These are phyloP conservation scores for Wallemia mellicola DNA, from an alignment of 1,284 basidiomycete species.

Conservation along the genomic window DNA sequence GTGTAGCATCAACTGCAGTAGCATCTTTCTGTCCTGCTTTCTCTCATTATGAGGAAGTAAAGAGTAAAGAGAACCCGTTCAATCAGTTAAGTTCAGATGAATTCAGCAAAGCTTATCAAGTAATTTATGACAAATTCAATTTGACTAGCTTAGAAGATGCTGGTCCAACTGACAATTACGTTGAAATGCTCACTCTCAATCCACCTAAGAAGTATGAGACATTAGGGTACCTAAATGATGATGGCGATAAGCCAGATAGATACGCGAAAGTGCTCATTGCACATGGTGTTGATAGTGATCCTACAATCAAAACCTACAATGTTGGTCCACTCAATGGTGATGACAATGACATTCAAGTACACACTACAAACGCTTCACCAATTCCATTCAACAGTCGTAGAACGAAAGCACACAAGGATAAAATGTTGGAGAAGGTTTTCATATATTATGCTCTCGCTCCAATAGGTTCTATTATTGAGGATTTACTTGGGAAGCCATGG, in stretches of 20 bases:
- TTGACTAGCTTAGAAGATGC: slow-evolving; percentile 12
- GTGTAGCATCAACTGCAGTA: not conserved
- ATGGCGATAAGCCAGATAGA: slow-evolving; percentile 7
- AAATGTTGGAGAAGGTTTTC: not conserved
- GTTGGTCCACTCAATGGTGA: not conserved
- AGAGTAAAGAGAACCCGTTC: not conserved
- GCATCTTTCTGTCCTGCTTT: not conserved
- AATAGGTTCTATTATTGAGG: not conserved
- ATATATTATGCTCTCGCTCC: not conserved
- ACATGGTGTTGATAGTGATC: slow-evolving; percentile 8
- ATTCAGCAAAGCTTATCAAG: not conserved
- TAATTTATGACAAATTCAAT: slow-evolving; percentile 9
- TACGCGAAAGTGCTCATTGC: slow-evolving; percentile 10
- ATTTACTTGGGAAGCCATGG: not conserved
- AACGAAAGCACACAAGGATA: not conserved
- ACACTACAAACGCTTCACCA: not conserved
- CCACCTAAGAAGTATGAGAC: slow-evolving; percentile 11
- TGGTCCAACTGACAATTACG: slow-evolving; percentile 12
- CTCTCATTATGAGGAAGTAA: not conserved
- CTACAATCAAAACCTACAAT: not conserved
- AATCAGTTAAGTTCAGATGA: not conserved
- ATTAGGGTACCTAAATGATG: slow-evolving; percentile 9
- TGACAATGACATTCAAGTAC: not conserved
- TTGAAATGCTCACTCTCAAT: slow-evolving; percentile 11
- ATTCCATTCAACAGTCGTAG: not conserved